phyloP scores from a whole-genome alignment of 2,329 filamentous ascomycete genomes.

The Phialocephala sp. region DNA sequence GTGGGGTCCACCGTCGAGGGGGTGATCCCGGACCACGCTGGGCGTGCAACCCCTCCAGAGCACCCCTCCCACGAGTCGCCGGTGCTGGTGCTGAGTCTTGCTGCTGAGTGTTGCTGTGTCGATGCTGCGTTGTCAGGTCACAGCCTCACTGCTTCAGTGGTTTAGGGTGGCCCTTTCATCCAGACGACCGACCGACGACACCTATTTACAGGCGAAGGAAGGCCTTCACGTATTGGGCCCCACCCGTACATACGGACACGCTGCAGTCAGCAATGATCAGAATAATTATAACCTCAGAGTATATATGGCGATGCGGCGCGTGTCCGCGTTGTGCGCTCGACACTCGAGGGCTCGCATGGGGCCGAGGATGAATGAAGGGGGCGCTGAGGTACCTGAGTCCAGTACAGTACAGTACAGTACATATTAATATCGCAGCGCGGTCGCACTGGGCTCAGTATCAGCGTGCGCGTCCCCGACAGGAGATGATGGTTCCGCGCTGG shows the following conservation, averaged over 20 bases:
- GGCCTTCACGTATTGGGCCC: slow-evolving; percentile 17
- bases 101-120: slow-evolving; percentile 6
- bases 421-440: slow-evolving; percentile 7
- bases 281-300: slow-evolving; percentile 15
- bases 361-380: neutral
- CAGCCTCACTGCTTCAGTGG: slow-evolving; percentile 21
- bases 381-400: neutral
- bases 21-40: no score
- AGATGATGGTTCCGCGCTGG: neutral
- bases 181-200: slow-evolving; percentile 1
- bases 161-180: slow-evolving; percentile 9
- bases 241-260: neutral
- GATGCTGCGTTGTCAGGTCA: slow-evolving; percentile 25
- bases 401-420: no score
- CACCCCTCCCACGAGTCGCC: neutral
- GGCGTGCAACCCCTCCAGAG: neutral
- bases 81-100: neutral
- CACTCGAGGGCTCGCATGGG: slow-evolving; percentile 11
- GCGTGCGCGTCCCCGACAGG: slow-evolving; percentile 4
- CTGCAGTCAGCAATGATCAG: slow-evolving; percentile 18
- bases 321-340: neutral
- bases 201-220: slow-evolving; percentile 20
- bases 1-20: neutral
- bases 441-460: neutral
- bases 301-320: neutral